Percentiles rank a stretch among this genome's conserved stretches.
Conservation (phyloP, 495 filamentous ascomycete genomes). For the Oleoguttula mirabilis region DNA sequence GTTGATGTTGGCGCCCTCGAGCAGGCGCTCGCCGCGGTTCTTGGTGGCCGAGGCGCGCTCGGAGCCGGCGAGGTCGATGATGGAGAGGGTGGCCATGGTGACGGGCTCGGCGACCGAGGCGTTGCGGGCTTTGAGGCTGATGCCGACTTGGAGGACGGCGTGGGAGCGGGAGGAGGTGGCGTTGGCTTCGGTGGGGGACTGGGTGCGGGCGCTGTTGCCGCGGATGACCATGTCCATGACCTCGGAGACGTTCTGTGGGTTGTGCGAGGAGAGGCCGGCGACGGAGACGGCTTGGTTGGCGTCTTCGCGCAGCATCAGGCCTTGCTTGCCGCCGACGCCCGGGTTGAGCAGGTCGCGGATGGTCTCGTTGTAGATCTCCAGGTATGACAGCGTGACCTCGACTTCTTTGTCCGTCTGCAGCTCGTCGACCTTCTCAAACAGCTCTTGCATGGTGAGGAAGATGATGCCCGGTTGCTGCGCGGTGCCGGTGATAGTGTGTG, state of each 20-base stretch:
- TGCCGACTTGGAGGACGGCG: slow-evolving; percentile 95
- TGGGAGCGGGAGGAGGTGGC: slow-evolving; percentile 96
- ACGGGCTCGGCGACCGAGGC: slow-evolving; percentile 88
- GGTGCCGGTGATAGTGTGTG: slow-evolving; percentile 87
- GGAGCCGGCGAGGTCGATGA: slow-evolving; percentile 94
- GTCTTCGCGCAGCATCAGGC: slow-evolving; percentile 90
- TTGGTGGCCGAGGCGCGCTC: slow-evolving; percentile 95
- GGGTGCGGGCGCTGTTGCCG: slow-evolving; percentile 88
- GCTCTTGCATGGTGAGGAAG: slow-evolving; percentile 95
- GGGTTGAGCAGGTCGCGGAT: slow-evolving; percentile 89
- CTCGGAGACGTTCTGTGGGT: slow-evolving; percentile 69
- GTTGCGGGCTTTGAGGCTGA: slow-evolving; percentile 87
- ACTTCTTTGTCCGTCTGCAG: slow-evolving; percentile 72
- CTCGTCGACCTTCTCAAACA: slow-evolving; percentile 91
- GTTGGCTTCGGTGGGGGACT: slow-evolving; percentile 95
- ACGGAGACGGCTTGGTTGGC: slow-evolving; percentile 88
- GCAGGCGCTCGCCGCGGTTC: slow-evolving; percentile 80
- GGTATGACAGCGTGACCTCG: slow-evolving; percentile 84
- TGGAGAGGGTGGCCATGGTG: slow-evolving; percentile 94
- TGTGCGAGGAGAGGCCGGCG: slow-evolving; percentile 80
- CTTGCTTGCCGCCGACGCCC: slow-evolving; percentile 63
- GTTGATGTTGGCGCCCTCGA: slow-evolving; percentile 98
- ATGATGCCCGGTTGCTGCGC: slow-evolving; percentile 92
- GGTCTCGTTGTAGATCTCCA: slow-evolving; percentile 99
- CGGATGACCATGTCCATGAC: slow-evolving; percentile 99